Conservation (phyloP, 2,329 filamentous ascomycete species). For the Elsinoe necatrix region DNA sequence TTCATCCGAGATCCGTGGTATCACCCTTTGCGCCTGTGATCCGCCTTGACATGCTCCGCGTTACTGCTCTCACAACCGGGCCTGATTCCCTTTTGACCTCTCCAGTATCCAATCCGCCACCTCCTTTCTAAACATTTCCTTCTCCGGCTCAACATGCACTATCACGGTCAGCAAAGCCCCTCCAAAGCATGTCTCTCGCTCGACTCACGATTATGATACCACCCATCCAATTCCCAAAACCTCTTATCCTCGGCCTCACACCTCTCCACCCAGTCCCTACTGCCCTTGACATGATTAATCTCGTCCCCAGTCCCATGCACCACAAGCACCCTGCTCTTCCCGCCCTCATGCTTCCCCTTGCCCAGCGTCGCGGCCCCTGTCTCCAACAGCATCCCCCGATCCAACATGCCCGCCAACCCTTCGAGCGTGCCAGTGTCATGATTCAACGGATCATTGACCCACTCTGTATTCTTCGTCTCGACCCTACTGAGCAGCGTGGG, state of each 20-base stretch:
- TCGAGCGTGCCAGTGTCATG: conserved; percentile 84
- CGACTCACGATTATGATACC: conserved; percentile 59
- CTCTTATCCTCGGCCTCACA: conserved; percentile 56
- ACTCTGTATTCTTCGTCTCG: conserved; percentile 50
- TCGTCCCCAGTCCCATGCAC: conserved; percentile 69
- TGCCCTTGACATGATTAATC: conserved; percentile 57
- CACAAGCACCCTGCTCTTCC: conserved; percentile 59
- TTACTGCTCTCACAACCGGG: not conserved
- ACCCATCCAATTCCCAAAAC: conserved; percentile 67
- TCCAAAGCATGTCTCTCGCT: not conserved
- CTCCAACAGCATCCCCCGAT: conserved; percentile 57
- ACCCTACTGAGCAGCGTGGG: conserved; percentile 59
- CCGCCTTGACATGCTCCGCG: not conserved
- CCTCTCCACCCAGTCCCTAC: conserved; percentile 54
- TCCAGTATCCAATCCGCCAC: conserved; percentile 15
- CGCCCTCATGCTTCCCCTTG: conserved; percentile 39
- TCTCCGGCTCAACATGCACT: conserved; percentile 14
- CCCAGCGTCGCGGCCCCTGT: conserved; percentile 43
- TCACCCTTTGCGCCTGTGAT: not conserved
- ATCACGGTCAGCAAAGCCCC: not conserved
- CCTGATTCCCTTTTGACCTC: conserved; percentile 7
- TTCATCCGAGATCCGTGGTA: not conserved
- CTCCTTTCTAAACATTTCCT: conserved; percentile 12
- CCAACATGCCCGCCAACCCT: conserved; percentile 66
- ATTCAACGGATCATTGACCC: conserved; percentile 59